Conservation (phyloP, 1,139 yeast species). For the Debaryomyces sp. region DNA sequence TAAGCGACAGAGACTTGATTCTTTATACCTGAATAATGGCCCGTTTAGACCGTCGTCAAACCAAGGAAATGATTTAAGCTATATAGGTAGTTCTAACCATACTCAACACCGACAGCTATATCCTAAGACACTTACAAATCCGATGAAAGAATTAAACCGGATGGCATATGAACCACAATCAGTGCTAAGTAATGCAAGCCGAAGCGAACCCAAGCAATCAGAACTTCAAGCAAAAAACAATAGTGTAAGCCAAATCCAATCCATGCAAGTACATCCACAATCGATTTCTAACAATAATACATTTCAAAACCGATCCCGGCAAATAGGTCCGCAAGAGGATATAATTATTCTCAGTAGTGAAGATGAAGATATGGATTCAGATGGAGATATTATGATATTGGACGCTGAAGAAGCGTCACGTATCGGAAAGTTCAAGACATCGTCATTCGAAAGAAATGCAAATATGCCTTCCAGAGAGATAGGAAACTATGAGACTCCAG, state of each 20-base stretch:
- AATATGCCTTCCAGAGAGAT: no score
- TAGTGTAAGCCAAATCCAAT: not conserved
- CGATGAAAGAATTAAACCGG: not conserved
- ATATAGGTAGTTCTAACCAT: not conserved
- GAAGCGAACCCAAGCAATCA: not conserved
- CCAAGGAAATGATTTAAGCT: not conserved
- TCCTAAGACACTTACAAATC: not conserved
- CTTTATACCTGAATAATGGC: constrained; percentile 5
- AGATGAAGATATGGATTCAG: no score
- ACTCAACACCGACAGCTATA: not conserved
- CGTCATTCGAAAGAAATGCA: no score
- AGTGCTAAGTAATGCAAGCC: no score
- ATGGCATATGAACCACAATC: not conserved
- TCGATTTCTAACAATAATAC: no score
- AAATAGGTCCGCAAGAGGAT: no score
- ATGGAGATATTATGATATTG: no score
- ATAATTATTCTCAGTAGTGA: no score
- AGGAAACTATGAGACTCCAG: no score
- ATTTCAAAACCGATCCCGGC: no score
- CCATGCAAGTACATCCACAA: not conserved
- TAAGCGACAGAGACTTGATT: constrained; percentile 9
- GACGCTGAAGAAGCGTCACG: no score
- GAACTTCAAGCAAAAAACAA: not conserved
- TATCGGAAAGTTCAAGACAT: no score
- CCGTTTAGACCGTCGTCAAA: not conserved